Conservation (phyloP, 352 stramenopile genomes). For the Globisporangium lucens region DNA sequence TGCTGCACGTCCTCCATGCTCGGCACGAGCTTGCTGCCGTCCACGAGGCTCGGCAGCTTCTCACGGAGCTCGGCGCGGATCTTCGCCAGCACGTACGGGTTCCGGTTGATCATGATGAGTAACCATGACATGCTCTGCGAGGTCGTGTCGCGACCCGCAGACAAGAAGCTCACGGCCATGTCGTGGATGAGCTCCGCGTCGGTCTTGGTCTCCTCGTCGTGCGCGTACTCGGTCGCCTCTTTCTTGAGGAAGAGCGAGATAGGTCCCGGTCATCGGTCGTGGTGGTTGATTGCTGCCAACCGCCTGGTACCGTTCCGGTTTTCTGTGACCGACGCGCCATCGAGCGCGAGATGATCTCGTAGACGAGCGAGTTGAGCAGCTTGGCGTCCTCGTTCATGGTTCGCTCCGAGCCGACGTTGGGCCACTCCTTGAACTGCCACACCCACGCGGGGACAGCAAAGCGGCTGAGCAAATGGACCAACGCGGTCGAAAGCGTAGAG, state of each 20-base stretch:
- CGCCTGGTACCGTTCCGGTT: no score
- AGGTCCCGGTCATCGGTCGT: conserved; percentile 21
- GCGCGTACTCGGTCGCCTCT: conserved; percentile 18
- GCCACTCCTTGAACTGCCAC: conserved; percentile 23
- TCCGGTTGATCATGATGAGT: conserved; percentile 68
- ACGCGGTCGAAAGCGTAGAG: conserved; percentile 28
- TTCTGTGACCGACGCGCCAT: background rate
- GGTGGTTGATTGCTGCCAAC: no score
- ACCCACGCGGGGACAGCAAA: conserved; percentile 10
- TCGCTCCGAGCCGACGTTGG: conserved; percentile 20
- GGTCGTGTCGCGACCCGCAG: conserved; percentile 77
- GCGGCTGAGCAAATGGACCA: no score
- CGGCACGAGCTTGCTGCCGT: conserved; percentile 11
- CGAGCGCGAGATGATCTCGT: conserved; percentile 16
- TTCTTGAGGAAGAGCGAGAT: conserved; percentile 55
- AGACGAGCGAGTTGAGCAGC: conserved; percentile 16
- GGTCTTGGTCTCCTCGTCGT: conserved; percentile 1
- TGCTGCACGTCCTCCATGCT: conserved; percentile 32
- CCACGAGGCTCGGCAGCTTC: background rate
- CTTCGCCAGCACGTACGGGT: conserved; percentile 34
- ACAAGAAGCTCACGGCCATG: conserved; percentile 79
- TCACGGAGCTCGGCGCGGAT: conserved; percentile 29
- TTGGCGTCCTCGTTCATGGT: conserved; percentile 4
- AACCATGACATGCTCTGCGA: conserved; percentile 73
- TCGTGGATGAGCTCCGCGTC: conserved; percentile 50